Conservation (phyloP, 139 green algal genomes). For the Tetratostichococcus sp. region DNA sequence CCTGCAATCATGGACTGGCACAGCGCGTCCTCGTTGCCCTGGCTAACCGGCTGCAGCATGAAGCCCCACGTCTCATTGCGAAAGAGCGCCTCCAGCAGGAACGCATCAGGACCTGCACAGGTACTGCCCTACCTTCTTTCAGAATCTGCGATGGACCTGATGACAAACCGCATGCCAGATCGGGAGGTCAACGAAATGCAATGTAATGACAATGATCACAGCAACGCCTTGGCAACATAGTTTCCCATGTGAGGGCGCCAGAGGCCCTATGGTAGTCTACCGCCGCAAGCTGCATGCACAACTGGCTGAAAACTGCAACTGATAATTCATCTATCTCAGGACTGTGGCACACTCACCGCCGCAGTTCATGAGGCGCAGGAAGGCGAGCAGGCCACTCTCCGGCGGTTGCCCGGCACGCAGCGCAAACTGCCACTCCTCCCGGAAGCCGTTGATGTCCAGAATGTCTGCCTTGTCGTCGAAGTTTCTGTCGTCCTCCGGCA, state of each 20-base stretch:
- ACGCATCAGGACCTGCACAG: constrained; percentile 68
- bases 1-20: constrained; percentile 74
- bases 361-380: constrained; percentile 78
- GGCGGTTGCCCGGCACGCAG: constrained; percentile 38
- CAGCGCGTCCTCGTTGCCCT: constrained; percentile 76
- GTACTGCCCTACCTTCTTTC: too few relatives aligned
- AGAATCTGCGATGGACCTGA: too few relatives aligned
- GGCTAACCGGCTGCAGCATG: constrained; percentile 71
- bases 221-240: too few relatives aligned
- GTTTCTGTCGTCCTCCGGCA: constrained; percentile 64
- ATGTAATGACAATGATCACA: too few relatives aligned
- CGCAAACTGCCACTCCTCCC: constrained; percentile 36
- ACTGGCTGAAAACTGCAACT: too few relatives aligned
- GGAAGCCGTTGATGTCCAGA: constrained; percentile 66
- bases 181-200: too few relatives aligned
- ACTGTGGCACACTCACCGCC: constrained; percentile 32
- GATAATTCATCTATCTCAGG: too few relatives aligned
- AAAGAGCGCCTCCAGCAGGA: constrained; percentile 89
- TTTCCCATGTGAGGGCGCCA: too few relatives aligned
- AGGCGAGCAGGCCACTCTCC: constrained; percentile 60
- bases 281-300: too few relatives aligned
- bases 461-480: constrained; percentile 91
- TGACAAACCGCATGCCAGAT: too few relatives aligned
- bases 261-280: too few relatives aligned
- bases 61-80: constrained; percentile 69